Evolutionary conservation across 2,329 filamentous ascomycete genomes (phyloP).

Genomic region (Paecilomyces sp.): DNA sequence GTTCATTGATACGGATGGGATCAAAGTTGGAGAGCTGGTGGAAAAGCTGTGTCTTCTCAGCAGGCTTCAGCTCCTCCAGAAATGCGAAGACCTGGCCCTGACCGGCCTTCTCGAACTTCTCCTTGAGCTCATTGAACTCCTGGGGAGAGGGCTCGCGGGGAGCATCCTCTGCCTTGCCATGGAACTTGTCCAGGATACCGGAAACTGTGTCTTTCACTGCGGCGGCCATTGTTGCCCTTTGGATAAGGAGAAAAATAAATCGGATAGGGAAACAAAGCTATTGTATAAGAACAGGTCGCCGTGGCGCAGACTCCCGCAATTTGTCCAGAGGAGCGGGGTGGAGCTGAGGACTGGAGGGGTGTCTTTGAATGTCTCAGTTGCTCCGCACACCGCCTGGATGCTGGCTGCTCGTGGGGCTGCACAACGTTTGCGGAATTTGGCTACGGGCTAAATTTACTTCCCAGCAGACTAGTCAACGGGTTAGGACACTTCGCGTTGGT

Average conservation of each 20-base stretch:
- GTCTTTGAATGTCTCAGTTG: not conserved
- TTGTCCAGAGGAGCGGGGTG: not conserved
- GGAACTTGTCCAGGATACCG: constrained; percentile 43
- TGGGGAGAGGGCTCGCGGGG: constrained; percentile 52
- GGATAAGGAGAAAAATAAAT: not conserved
- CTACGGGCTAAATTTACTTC: not conserved
- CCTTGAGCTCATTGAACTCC: constrained; percentile 59
- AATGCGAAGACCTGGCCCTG: constrained; percentile 83
- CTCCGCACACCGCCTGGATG: not conserved
- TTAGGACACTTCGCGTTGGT: not conserved
- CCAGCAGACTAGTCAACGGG: not conserved
- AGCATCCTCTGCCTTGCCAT: constrained; percentile 29
- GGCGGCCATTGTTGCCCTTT: constrained; percentile 25
- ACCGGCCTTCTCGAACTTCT: constrained; percentile 65
- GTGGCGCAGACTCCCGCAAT: not conserved
- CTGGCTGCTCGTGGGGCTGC: not conserved
- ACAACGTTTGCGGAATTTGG: not conserved
- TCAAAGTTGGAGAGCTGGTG: constrained; percentile 76
- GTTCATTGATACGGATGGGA: constrained; percentile 77
- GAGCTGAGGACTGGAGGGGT: not conserved
- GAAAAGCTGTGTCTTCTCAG: constrained; percentile 72
- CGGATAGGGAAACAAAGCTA: constrained; percentile 2
- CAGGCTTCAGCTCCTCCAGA: constrained; percentile 67
- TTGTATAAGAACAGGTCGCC: not conserved
- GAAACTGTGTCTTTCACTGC: constrained; percentile 39